Percentiles rank a stretch among this genome's conserved stretches.
Evolutionary conservation across 371 early-diverging fungal genomes (phyloP).

Genomic region (Saksenaea oblongispora): DNA sequence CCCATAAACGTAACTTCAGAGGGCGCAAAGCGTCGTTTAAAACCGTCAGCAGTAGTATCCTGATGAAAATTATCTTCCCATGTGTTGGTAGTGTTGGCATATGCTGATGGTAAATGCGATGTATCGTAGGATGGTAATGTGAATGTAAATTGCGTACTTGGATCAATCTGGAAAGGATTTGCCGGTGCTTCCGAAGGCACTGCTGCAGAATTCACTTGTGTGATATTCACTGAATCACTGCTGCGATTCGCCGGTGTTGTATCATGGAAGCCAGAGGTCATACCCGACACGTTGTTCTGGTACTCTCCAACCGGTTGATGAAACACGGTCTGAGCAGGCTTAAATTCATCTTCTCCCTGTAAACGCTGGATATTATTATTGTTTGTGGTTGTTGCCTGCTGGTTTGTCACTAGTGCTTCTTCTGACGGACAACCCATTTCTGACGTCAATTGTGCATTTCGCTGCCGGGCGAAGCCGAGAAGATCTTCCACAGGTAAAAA

Average conservation of each 20-base stretch:
- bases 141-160: constrained; percentile 50
- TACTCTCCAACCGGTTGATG: neutral
- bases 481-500: constrained; percentile 59
- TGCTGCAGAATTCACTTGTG: constrained; percentile 17
- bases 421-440: constrained; percentile 26
- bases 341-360: neutral
- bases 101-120: constrained; percentile 3
- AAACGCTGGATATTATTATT: constrained; percentile 16
- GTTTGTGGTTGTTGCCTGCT: neutral
- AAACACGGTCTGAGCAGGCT: neutral
- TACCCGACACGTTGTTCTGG: neutral
- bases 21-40: constrained; percentile 31
- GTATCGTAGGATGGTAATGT: constrained; percentile 23
- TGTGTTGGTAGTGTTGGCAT: constrained; percentile 12
- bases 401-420: neutral
- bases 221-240: constrained; percentile 12
- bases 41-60: constrained; percentile 17
- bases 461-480: constrained; percentile 50
- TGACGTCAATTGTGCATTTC: constrained; percentile 45
- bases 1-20: constrained; percentile 49
- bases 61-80: constrained; percentile 19
- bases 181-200: constrained; percentile 2
- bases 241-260: neutral
- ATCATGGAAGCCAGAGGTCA: neutral
- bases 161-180: constrained; percentile 47